phyloP scores from a whole-genome alignment of 352 stramenopile genomes.

The Globisporangium paddicum region DNA sequence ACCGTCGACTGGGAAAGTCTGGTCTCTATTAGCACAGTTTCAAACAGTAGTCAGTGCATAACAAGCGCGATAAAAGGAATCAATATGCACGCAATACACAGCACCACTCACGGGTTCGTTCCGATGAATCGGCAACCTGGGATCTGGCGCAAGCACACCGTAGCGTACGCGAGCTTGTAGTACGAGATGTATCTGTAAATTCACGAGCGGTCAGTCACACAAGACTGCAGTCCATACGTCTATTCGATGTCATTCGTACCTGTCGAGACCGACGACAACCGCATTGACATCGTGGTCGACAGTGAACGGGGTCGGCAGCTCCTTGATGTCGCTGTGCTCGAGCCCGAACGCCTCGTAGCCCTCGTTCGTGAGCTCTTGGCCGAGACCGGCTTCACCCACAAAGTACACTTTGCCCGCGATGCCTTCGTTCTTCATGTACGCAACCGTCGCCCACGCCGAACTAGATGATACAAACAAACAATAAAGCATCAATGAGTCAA shows the following conservation, averaged over 20 bases:
- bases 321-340: constrained; percentile 61
- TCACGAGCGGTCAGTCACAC: not conserved
- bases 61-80: not conserved
- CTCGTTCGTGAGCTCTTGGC: constrained; percentile 55
- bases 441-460: constrained; percentile 75
- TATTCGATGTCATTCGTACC: no score
- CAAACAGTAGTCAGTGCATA: not conserved
- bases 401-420: constrained; percentile 81
- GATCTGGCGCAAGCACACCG: constrained; percentile 63
- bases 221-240: no score
- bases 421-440: constrained; percentile 77
- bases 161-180: constrained; percentile 85
- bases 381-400: constrained; percentile 70
- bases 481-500: no score
- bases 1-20: constrained; percentile 68
- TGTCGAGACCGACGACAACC: constrained; percentile 78
- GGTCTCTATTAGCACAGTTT: constrained; percentile 31
- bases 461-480: constrained; percentile 16
- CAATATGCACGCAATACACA: no score
- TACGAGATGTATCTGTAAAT: constrained; percentile 59
- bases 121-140: constrained; percentile 74
- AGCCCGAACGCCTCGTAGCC: constrained; percentile 69
- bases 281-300: constrained; percentile 69
- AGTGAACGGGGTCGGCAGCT: constrained; percentile 57
- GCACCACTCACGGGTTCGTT: constrained; percentile 64